phyloP scores from a whole-genome alignment of 2,329 filamentous ascomycete genomes.

The Pyricularia grisea region DNA sequence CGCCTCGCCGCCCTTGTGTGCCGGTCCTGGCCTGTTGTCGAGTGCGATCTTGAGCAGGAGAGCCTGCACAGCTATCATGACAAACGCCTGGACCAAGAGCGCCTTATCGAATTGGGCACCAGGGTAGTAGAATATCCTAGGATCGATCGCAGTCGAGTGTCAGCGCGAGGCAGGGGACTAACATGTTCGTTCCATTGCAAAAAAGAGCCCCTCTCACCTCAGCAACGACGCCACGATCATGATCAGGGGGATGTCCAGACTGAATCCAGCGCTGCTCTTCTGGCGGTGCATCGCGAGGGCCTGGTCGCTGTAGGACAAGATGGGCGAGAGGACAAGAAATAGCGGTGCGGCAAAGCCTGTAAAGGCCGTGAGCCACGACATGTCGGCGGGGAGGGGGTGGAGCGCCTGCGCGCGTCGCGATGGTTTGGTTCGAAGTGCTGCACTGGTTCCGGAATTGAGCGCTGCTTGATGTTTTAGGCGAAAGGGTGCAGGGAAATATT shows the following conservation, averaged over 20 bases:
- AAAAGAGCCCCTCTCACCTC: slow-evolving; percentile 33
- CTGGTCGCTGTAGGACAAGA: slow-evolving; percentile 58
- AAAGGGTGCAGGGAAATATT: neutral
- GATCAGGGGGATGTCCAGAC: slow-evolving; percentile 61
- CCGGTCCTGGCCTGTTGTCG: slow-evolving; percentile 52
- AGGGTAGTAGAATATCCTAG: slow-evolving; percentile 61
- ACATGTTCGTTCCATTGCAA: neutral
- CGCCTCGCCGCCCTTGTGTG: slow-evolving; percentile 50
- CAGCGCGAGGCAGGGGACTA: neutral
- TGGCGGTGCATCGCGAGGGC: slow-evolving; percentile 54
- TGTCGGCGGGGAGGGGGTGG: slow-evolving; percentile 9
- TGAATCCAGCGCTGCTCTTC: slow-evolving; percentile 55
- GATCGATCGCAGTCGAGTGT: neutral
- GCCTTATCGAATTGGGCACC: slow-evolving; percentile 55
- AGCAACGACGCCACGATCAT: slow-evolving; percentile 62
- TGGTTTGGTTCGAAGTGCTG: neutral
- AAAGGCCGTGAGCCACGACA: slow-evolving; percentile 36
- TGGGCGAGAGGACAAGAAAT: slow-evolving; percentile 54
- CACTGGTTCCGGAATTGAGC: neutral
- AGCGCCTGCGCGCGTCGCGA: neutral
- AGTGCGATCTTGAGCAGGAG: slow-evolving; percentile 59
- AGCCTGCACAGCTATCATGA: slow-evolving; percentile 56
- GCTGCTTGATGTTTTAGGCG: neutral
- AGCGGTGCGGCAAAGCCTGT: slow-evolving; percentile 51
- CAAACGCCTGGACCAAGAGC: slow-evolving; percentile 53